Evolutionary conservation across 306 rosid species (phyloP).

Genomic region (Fagus sylvatica): DNA sequence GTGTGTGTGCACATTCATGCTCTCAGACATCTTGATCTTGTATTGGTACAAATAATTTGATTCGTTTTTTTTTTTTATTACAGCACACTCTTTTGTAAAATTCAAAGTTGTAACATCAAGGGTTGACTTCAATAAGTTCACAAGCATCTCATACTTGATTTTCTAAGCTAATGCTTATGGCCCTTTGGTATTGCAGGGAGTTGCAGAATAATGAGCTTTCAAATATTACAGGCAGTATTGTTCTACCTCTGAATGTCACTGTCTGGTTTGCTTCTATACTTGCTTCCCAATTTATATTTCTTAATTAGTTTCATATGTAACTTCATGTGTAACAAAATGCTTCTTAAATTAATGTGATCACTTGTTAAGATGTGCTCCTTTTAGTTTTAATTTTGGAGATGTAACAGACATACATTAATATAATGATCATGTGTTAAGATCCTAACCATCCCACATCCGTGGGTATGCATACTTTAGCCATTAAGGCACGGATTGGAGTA

Average conservation of each 20-base stretch:
- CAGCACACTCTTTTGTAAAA: not conserved
- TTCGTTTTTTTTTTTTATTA: not conserved
- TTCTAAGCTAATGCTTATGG: conserved; percentile 24
- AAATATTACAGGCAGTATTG: conserved; percentile 51
- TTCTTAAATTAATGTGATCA: not conserved
- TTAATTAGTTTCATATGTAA: conserved; percentile 13
- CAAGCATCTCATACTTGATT: not conserved
- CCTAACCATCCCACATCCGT: too few relatives aligned
- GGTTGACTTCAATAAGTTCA: conserved; percentile 6
- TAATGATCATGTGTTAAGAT: too few relatives aligned
- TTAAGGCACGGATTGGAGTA: too few relatives aligned
- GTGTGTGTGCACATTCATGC: not conserved
- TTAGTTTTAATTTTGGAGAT: not conserved
- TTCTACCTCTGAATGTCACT: conserved; percentile 66
- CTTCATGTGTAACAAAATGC: not conserved
- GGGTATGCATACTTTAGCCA: too few relatives aligned
- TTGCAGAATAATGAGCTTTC: conserved; percentile 68
- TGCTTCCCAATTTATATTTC: conserved; percentile 16
- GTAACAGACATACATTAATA: not conserved
- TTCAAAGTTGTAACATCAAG: not conserved
- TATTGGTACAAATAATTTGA: too few relatives aligned
- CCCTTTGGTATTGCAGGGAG: conserved; percentile 58
- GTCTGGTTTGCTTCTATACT: conserved; percentile 63
- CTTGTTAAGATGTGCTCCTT: not conserved
- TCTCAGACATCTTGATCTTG: too few relatives aligned